Percentiles rank a stretch among this genome's conserved stretches.
These are phyloP conservation scores for Entrophospora sp. DNA, from an alignment of 192 early-diverging fungal species.

Conservation along the genomic window DNA sequence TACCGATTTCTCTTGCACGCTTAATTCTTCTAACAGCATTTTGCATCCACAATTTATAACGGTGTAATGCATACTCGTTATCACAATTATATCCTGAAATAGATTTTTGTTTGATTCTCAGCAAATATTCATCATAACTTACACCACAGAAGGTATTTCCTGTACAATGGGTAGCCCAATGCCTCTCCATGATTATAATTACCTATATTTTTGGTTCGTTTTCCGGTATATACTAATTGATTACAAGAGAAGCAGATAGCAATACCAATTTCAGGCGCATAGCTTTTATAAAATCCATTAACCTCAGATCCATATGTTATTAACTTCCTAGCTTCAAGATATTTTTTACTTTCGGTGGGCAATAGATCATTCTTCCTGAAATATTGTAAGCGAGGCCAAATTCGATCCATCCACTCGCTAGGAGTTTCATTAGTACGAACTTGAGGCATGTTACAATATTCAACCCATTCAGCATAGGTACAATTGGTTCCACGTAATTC, in stretches of 20 bases:
- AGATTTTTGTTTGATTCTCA: slow-evolving; percentile 19
- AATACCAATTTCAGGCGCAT: slow-evolving; percentile 17
- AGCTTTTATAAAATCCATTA: slow-evolving; percentile 17
- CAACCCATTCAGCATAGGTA: slow-evolving; percentile 9
- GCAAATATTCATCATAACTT: slow-evolving; percentile 16
- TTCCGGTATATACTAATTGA: slow-evolving; percentile 16
- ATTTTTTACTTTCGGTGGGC: slow-evolving; percentile 14
- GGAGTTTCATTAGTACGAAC: slow-evolving; percentile 7
- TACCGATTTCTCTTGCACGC: not conserved
- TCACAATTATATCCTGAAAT: slow-evolving; percentile 6
- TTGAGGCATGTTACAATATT: slow-evolving; percentile 3
- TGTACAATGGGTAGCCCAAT: slow-evolving; percentile 3
- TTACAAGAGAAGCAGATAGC: slow-evolving; percentile 12
- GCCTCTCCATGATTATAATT: slow-evolving; percentile 19
- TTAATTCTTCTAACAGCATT: slow-evolving; percentile 5
- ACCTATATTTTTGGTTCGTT: slow-evolving; percentile 15
- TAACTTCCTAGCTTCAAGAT: slow-evolving; percentile 14
- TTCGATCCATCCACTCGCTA: not conserved
- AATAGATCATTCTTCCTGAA: slow-evolving; percentile 10
- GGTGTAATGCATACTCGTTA: slow-evolving; percentile 6
- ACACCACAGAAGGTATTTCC: not conserved
- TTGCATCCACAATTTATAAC: not conserved
- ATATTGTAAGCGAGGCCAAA: not conserved
- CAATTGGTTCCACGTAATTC: slow-evolving; percentile 15
- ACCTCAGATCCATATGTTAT: slow-evolving; percentile 9